Evolutionary conservation across 805 yeast genomes (phyloP).

Genomic region (Dipodascus albidus): DNA sequence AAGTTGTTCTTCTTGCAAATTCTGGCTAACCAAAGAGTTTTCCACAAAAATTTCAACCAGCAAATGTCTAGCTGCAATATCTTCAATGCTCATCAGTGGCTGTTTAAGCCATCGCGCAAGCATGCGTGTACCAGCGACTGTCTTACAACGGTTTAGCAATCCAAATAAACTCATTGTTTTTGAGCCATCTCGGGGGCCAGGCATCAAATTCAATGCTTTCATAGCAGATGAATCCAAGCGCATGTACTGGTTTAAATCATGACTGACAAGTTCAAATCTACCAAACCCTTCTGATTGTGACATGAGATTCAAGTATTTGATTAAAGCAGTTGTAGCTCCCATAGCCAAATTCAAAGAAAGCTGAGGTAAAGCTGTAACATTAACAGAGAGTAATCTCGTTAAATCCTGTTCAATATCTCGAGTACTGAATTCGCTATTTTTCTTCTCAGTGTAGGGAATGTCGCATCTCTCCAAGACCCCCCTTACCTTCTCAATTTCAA

Average conservation of each 20-base stretch:
- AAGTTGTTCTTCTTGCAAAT: constrained; percentile 55
- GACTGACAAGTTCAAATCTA: constrained; percentile 43
- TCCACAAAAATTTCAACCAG: constrained; percentile 67
- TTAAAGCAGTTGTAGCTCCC: constrained; percentile 54
- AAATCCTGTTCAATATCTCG: constrained; percentile 73
- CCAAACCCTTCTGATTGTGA: constrained; percentile 45
- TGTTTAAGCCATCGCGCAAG: constrained; percentile 94
- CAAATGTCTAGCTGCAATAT: constrained; percentile 56
- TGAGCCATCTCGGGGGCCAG: constrained; percentile 36
- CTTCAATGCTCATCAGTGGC: constrained; percentile 59
- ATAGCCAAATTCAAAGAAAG: constrained; percentile 40
- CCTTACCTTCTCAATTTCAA: constrained; percentile 51
- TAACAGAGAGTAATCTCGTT: constrained; percentile 44
- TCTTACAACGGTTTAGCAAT: constrained; percentile 76
- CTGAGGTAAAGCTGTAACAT: constrained; percentile 18
- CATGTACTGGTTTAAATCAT: constrained; percentile 73
- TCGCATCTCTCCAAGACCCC: constrained; percentile 73
- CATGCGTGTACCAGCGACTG: constrained; percentile 78
- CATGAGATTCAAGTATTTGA: constrained; percentile 57
- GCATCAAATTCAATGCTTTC: constrained; percentile 77
- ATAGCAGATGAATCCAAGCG: constrained; percentile 85
- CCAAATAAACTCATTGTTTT: constrained; percentile 63
- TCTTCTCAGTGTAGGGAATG: constrained; percentile 52
- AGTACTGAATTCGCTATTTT: constrained; percentile 43
- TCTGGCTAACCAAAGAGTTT: constrained; percentile 49